phyloP scores from a whole-genome alignment of 805 yeast genomes.

The Candida yuanshanica region DNA sequence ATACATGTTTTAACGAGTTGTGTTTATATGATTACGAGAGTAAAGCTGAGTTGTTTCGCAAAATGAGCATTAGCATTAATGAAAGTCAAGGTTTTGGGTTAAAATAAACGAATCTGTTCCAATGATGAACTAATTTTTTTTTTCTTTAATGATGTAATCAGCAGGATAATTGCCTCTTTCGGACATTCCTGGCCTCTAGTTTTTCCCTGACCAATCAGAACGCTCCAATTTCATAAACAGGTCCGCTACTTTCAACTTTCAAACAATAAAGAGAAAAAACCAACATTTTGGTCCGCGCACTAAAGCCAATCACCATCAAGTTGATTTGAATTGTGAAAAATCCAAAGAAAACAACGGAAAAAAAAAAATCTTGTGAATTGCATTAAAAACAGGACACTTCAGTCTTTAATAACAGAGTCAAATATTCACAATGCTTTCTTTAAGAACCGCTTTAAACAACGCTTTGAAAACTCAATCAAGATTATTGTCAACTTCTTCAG shows the following conservation, averaged over 20 bases:
- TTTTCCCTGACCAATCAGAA: neutral
- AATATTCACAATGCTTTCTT: conserved; percentile 21
- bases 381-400: neutral
- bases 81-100: conserved; percentile 88
- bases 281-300: conserved; percentile 6
- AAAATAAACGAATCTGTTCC: conserved; percentile 31
- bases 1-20: conserved; percentile 91
- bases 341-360: conserved; percentile 6
- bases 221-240: no score
- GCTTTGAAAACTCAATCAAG: conserved; percentile 23
- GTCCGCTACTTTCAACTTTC: neutral
- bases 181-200: neutral
- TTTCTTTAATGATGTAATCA: no score
- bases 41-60: conserved; percentile 47
- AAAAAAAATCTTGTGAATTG: neutral
- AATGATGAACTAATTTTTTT: no score
- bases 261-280: neutral
- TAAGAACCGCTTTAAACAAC: conserved; percentile 23
- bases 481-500: conserved; percentile 32
- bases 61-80: conserved; percentile 61
- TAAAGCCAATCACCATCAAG: conserved; percentile 23
- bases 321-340: conserved; percentile 19
- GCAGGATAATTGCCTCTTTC: no score
- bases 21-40: conserved; percentile 63
- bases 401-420: neutral